A percentile compares a stretch with the other conserved stretches of the same genome.
These are phyloP conservation scores for Aspergillus nanangensis DNA, from an alignment of 495 filamentous ascomycete genomes.

Conservation along the genomic window DNA sequence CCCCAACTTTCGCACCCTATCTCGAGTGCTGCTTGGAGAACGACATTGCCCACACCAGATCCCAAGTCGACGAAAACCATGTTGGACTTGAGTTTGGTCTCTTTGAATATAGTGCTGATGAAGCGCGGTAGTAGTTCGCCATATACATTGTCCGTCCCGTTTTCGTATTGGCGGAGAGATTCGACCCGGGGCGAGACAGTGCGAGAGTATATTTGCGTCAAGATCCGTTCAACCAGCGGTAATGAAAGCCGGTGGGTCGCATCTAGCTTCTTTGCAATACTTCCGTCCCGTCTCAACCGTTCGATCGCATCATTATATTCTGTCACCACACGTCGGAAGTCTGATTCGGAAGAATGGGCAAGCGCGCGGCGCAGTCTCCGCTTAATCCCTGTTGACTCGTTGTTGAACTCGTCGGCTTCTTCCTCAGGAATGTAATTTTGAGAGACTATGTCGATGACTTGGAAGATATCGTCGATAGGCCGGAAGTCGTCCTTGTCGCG, in stretches of 20 bases:
- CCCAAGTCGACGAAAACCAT: constrained; percentile 92
- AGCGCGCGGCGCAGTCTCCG: constrained; percentile 66
- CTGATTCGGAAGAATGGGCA: constrained; percentile 56
- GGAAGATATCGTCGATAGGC: constrained; percentile 76
- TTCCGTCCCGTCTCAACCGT: constrained; percentile 55
- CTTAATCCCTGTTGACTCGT: constrained; percentile 68
- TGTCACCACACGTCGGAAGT: constrained; percentile 64
- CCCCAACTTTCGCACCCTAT: constrained; percentile 94
- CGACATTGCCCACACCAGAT: constrained; percentile 92
- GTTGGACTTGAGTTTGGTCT: constrained; percentile 69
- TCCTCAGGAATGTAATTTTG: constrained; percentile 68
- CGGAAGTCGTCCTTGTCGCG: constrained; percentile 76
- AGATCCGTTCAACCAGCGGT: constrained; percentile 71
- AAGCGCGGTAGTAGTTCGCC: constrained; percentile 87
- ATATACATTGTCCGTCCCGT: constrained; percentile 87
- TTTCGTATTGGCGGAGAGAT: constrained; percentile 73
- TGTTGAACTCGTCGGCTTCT: constrained; percentile 59
- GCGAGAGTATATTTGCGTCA: constrained; percentile 84
- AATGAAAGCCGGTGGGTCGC: constrained; percentile 58
- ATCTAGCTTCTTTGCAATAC: constrained; percentile 65
- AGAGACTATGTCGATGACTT: constrained; percentile 69
- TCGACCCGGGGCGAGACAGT: constrained; percentile 87
- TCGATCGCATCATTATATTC: constrained; percentile 72
- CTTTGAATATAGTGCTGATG: constrained; percentile 71
- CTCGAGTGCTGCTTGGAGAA: constrained; percentile 89